phyloP scores from a whole-genome alignment of 371 early-diverging fungal species.

The Polyrhizophydium stewartii region DNA sequence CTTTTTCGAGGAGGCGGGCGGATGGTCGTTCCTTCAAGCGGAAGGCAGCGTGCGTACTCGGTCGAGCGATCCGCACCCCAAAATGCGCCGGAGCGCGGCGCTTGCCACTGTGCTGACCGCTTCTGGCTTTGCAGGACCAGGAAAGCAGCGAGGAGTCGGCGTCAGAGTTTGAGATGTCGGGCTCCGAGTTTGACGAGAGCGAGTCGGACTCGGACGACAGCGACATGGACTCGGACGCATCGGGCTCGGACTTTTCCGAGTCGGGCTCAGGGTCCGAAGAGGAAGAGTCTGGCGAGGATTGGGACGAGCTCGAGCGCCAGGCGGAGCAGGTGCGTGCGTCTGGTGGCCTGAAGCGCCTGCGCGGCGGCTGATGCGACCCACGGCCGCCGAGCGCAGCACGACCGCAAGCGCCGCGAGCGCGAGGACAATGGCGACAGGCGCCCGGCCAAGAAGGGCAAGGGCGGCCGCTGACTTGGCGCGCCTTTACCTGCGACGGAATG shows the following conservation, averaged over 20 bases:
- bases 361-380: neutral
- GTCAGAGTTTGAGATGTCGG: conserved; percentile 23
- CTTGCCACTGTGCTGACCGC: too few species aligned
- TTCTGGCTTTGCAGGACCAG: conserved; percentile 7
- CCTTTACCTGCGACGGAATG: too few species aligned
- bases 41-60: conserved; percentile 36
- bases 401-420: neutral
- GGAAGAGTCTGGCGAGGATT: conserved; percentile 36
- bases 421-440: conserved; percentile 2
- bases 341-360: neutral
- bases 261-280: conserved; percentile 21
- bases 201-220: conserved; percentile 15
- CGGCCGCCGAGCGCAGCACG: neutral
- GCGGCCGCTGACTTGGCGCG: neutral
- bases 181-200: neutral
- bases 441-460: neutral
- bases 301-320: conserved; percentile 43
- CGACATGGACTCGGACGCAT: conserved; percentile 21
- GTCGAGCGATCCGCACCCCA: neutral
- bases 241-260: conserved; percentile 10
- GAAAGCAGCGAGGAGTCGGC: conserved; percentile 25
- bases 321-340: conserved; percentile 32
- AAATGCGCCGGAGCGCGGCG: too few species aligned
- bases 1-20: conserved; percentile 91
- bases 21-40: conserved; percentile 90